Conservation (phyloP, 345 rosid species). For the Aquilaria malaccensis region DNA sequence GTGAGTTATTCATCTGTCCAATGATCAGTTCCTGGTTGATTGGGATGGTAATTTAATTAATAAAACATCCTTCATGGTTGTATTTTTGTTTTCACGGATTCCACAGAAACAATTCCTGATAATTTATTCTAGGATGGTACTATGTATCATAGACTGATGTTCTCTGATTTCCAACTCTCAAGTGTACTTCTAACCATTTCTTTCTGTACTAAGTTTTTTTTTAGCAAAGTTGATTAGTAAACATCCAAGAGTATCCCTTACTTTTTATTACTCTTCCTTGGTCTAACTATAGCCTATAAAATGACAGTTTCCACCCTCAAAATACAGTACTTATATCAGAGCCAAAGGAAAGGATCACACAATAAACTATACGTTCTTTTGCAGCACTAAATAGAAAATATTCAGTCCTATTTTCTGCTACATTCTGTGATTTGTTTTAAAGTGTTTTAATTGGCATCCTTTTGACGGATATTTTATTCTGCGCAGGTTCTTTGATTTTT, state of each 20-base stretch:
- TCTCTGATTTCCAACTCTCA: no score
- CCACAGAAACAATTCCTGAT: no score
- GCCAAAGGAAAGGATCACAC: conserved; percentile 56
- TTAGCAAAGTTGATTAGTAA: neutral
- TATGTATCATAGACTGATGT: no score
- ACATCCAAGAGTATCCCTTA: conserved; percentile 1
- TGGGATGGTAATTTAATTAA: no score
- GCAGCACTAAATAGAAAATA: conserved; percentile 1
- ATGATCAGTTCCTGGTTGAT: no score
- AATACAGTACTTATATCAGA: conserved; percentile 60
- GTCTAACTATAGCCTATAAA: conserved; percentile 54
- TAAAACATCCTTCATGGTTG: no score
- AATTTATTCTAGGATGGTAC: no score
- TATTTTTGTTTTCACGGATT: no score
- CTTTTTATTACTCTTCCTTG: conserved; percentile 13
- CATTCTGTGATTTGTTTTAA: neutral
- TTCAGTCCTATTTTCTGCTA: neutral
- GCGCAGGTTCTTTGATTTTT: conserved; percentile 75
- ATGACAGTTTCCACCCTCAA: conserved; percentile 84
- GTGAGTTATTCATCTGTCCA: no score
- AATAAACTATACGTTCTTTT: conserved; percentile 45
- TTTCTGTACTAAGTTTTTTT: neutral
- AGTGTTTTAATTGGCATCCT: neutral
- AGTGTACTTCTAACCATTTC: neutral
- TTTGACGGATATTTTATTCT: conserved; percentile 1